Evolutionary conservation across 2,329 filamentous ascomycete species (phyloP).

Genomic region (Aspergillus pseudotamarii): DNA sequence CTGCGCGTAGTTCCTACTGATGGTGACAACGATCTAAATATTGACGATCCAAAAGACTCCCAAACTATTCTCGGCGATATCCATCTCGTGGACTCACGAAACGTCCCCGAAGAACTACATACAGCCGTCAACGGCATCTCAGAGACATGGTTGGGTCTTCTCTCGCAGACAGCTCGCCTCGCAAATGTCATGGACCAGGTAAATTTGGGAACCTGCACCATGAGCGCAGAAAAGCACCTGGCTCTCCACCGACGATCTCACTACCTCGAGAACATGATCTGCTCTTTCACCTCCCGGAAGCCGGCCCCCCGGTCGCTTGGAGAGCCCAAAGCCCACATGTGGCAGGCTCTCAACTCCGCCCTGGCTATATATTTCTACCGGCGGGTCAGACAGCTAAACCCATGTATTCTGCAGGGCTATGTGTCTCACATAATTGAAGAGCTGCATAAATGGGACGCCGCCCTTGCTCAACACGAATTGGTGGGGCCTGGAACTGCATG

Average conservation of each 20-base stretch:
- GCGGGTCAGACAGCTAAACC: conserved; percentile 42
- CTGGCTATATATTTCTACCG: conserved; percentile 48
- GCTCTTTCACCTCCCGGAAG: no score
- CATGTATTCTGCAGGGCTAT: conserved; percentile 39
- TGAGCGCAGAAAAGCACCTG: no score
- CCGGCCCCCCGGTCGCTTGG: no score
- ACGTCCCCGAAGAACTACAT: no score
- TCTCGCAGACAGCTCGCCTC: conserved; percentile 48
- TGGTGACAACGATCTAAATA: no score
- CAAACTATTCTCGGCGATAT: no score
- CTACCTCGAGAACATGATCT: no score
- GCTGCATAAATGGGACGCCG: conserved; percentile 32
- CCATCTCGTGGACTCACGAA: conserved; percentile 26
- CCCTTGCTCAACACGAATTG: conserved; percentile 16
- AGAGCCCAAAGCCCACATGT: conserved; percentile 33
- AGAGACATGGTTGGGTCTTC: conserved; percentile 47
- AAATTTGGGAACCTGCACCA: no score
- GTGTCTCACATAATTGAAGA: conserved; percentile 39
- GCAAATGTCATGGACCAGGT: conserved; percentile 39
- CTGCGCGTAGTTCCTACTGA: no score
- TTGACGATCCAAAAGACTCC: no score
- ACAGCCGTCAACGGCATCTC: conserved; percentile 37
- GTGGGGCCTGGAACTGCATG: conserved; percentile 36
- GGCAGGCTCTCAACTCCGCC: conserved; percentile 43
- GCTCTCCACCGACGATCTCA: no score